phyloP scores from a whole-genome alignment of 805 yeast genomes.

The Candida anglica region DNA sequence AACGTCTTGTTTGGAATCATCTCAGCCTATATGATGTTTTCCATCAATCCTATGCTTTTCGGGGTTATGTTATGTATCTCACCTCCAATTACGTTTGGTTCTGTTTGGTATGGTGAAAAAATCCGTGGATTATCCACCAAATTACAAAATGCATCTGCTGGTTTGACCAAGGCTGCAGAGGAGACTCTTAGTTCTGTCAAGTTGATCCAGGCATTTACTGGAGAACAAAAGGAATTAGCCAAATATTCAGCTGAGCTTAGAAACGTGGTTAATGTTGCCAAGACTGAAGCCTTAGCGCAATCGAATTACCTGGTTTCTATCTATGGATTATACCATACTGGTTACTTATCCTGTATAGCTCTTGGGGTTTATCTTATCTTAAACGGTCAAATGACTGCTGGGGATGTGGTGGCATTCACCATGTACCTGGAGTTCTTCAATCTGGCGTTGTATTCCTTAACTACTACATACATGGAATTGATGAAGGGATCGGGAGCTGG shows the following conservation, averaged over 20 bases:
- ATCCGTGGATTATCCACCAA: conserved; percentile 37
- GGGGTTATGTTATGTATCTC: conserved; percentile 42
- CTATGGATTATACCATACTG: conserved; percentile 38
- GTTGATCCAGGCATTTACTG: conserved; percentile 41
- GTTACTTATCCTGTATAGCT: conserved; percentile 39
- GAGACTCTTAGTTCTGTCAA: conserved; percentile 41
- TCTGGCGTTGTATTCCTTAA: conserved; percentile 40
- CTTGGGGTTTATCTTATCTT: conserved; percentile 40
- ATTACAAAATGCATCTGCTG: conserved; percentile 42
- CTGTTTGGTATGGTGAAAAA: conserved; percentile 43
- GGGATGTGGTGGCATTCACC: conserved; percentile 44
- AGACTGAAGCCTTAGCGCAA: conserved; percentile 42
- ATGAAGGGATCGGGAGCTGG: conserved; percentile 49
- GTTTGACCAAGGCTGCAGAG: conserved; percentile 40
- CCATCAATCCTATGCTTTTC: conserved; percentile 38
- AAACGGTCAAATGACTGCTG: conserved; percentile 42
- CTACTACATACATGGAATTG: conserved; percentile 42
- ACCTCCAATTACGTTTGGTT: conserved; percentile 43
- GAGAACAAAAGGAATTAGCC: conserved; percentile 37
- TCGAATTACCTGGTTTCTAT: conserved; percentile 41
- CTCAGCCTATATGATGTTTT: conserved; percentile 42
- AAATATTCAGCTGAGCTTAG: conserved; percentile 37
- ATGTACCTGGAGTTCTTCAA: conserved; percentile 43
- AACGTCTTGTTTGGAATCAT: conserved; percentile 39
- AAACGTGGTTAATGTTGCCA: conserved; percentile 38